Percentiles rank a stretch among this genome's conserved stretches.
These are phyloP conservation scores for Talaromyces sp. DNA, from an alignment of 2,329 filamentous ascomycete species.

Conservation along the genomic window DNA sequence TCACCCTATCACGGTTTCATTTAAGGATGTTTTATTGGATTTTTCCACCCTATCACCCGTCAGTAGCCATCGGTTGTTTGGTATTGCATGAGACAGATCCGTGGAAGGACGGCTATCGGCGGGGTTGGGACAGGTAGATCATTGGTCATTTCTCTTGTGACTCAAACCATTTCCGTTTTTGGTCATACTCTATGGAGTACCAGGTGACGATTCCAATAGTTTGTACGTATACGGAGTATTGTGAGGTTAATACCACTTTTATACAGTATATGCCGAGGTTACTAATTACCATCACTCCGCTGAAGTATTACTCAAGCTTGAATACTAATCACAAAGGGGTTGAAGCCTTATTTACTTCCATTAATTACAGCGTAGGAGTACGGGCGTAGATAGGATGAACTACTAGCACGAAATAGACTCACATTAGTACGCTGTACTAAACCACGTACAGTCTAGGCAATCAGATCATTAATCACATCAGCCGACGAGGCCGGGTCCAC, in stretches of 20 bases:
- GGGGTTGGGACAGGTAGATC: background rate
- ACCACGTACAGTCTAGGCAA: background rate
- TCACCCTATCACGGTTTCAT: slow-evolving; percentile 6
- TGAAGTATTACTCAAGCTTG: background rate
- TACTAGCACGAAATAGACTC: background rate
- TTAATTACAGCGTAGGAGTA: background rate
- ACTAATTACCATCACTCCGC: background rate
- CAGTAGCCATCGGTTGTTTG: background rate
- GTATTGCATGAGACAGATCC: background rate
- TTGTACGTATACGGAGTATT: background rate
- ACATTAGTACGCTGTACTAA: background rate
- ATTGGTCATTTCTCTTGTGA: slow-evolving; percentile 11
- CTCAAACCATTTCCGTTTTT: slow-evolving; percentile 7
- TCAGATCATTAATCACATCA: background rate
- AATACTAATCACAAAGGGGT: background rate
- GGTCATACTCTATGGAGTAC: background rate
- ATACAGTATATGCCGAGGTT: background rate
- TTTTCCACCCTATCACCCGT: slow-evolving; percentile 7
- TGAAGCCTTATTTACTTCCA: background rate
- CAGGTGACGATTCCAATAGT: slow-evolving; percentile 7
- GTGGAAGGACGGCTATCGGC: background rate
- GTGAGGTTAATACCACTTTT: background rate
- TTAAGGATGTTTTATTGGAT: background rate
- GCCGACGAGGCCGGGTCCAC: slow-evolving; percentile 12
- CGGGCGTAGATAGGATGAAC: background rate